Base-by-base conservation (phyloP, 345 rosid species). In the Triadica sebifera region DNA sequence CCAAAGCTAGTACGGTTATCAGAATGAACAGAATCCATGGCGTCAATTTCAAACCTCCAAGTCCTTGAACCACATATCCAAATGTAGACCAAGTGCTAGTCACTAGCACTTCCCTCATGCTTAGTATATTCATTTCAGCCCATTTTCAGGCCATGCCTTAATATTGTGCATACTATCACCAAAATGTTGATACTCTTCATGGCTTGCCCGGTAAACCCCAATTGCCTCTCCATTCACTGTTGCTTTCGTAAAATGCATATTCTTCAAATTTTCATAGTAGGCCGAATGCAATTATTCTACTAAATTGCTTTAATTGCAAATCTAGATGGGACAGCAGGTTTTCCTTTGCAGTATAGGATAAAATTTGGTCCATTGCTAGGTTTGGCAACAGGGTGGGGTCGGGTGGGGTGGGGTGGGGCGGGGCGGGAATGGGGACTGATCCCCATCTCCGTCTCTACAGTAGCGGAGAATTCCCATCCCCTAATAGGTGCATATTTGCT, bases 61-160 rank as follows among this genome's bases (percentile, higher is more conserved):
- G 45, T 16, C 77, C 69, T 43, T 78, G 81, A 61, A 77, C 76
- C n/a, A 73, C 81, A 45, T 78, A 78, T 8, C 81, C 81, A 51
- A 78, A 78, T 8, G 81, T 78, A 47, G 81, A 78, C 70, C 67
- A 51, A 9, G 77, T 8, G 20, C 81, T 78, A 19, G 76, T 78
- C 34, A 78, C 64, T 47, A 78, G 29, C 56, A 58, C 62, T 59
- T 78, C 73, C 19, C 74, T 47, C 63, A 67, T 8, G 37, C 81
- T 78, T 0, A 78, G 62, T 16, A 73, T 16, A 43, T 78, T 9
- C 6, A 78, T 78, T 46, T 78, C 81, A 61, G 68, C 69, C n/a
- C n/a, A n/a, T n/a, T n/a, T n/a, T n/a, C n/a, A n/a, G n/a, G n/a
- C 81, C 76, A 78, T 24, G 81, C 81, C 74, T 78, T 67, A 29